Conservation (phyloP, 202 grass and related monocot species). For the Saccharum hybrid region DNA sequence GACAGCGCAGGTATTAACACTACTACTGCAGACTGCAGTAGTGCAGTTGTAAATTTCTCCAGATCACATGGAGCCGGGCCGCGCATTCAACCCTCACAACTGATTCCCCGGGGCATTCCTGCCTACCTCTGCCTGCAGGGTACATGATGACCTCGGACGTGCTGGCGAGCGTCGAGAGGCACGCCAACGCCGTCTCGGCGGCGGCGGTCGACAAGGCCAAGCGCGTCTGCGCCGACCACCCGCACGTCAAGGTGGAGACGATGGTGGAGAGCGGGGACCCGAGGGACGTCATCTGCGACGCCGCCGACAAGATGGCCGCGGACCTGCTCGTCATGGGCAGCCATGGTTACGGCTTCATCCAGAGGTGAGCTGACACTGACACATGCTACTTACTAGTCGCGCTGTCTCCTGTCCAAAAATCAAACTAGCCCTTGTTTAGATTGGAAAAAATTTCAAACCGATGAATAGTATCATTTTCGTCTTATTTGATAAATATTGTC, state of each 20-base stretch:
- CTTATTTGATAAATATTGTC: too few species aligned
- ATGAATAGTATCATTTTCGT: too few species aligned
- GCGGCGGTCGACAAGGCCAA: slow-evolving; percentile 44
- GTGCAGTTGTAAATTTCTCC: neutral
- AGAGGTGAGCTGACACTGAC: slow-evolving; percentile 39
- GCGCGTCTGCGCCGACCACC: slow-evolving; percentile 40
- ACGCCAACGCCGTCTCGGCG: slow-evolving; percentile 37
- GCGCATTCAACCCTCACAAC: too few species aligned
- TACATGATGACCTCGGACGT: slow-evolving; percentile 60
- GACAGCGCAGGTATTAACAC: slow-evolving; percentile 43
- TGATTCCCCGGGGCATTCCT: too few species aligned
- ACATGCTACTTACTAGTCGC: neutral
- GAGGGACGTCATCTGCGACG: slow-evolving; percentile 55
- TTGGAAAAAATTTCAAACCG: too few species aligned
- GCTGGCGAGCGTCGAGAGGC: slow-evolving; percentile 48
- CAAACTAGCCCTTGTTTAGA: too few species aligned
- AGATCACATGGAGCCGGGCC: neutral
- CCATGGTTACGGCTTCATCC: slow-evolving; percentile 58
- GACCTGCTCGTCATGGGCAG: slow-evolving; percentile 61
- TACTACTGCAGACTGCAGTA: neutral
- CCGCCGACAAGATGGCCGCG: slow-evolving; percentile 27
- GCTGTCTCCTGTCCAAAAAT: too few species aligned
- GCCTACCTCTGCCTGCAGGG: slow-evolving; percentile 15
- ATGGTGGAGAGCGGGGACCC: slow-evolving; percentile 55
- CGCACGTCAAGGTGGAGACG: slow-evolving; percentile 53